These are phyloP conservation scores for Penicillium coffeae DNA, from an alignment of 495 filamentous ascomycete species.

Conservation along the genomic window DNA sequence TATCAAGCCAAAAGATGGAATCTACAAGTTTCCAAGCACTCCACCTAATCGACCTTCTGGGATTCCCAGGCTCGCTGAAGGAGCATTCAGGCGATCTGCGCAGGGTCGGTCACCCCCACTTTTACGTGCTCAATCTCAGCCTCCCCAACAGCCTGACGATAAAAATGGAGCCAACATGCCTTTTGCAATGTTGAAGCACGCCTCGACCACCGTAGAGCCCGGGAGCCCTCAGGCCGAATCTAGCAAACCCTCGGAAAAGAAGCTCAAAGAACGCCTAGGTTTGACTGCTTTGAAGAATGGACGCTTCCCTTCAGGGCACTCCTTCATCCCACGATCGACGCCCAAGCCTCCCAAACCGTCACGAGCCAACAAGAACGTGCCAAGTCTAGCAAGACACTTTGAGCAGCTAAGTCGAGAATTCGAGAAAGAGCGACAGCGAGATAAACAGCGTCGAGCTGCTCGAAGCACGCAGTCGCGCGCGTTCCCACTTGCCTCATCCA, in stretches of 20 bases:
- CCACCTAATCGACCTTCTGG: slow-evolving; percentile 36
- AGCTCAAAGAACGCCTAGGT: slow-evolving; percentile 62
- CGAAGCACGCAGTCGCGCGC: slow-evolving; percentile 75
- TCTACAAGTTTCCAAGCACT: slow-evolving; percentile 14
- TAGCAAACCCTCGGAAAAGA: slow-evolving; percentile 60
- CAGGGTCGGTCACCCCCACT: slow-evolving; percentile 60
- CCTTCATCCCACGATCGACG: slow-evolving; percentile 86
- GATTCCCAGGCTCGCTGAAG: slow-evolving; percentile 51
- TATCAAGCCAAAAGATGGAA: slow-evolving; percentile 1
- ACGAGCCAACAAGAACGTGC: slow-evolving; percentile 70
- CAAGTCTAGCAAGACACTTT: slow-evolving; percentile 87
- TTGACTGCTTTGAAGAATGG: slow-evolving; percentile 57
- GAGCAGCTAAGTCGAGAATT: slow-evolving; percentile 96
- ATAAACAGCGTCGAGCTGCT: slow-evolving; percentile 77
- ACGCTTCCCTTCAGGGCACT: slow-evolving; percentile 58
- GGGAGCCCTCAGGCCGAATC: slow-evolving; percentile 22
- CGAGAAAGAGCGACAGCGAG: slow-evolving; percentile 86
- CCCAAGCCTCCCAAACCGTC: slow-evolving; percentile 36
- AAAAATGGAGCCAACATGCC: slow-evolving; percentile 14
- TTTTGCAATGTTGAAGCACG: slow-evolving; percentile 18
- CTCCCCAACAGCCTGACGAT: slow-evolving; percentile 41
- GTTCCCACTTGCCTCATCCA: slow-evolving; percentile 86
- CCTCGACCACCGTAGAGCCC: slow-evolving; percentile 11
- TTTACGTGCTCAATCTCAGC: slow-evolving; percentile 68
- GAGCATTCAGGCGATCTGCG: slow-evolving; percentile 32